A percentile compares a stretch with the other conserved stretches of the same genome.
phyloP scores from a whole-genome alignment of 345 rosid genomes.

The Salix koriyanagi region DNA sequence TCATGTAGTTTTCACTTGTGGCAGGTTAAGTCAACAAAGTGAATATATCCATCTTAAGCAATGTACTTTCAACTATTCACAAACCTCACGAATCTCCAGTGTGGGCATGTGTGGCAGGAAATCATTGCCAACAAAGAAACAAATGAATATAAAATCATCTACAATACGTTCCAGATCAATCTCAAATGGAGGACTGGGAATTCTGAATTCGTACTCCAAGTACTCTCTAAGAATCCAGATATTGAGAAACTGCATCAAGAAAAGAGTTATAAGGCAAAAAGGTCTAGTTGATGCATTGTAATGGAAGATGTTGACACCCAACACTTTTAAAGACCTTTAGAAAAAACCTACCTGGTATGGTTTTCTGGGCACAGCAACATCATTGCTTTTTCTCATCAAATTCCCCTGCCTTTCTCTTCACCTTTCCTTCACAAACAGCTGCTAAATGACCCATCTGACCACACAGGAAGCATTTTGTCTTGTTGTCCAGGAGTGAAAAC shows the following conservation, averaged over 20 bases:
- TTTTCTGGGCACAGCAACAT: slow-evolving; percentile 49
- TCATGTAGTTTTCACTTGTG: not conserved
- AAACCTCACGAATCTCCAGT: slow-evolving; percentile 93
- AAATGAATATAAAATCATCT: slow-evolving; percentile 94
- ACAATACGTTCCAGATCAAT: slow-evolving; percentile 65
- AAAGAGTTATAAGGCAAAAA: not conserved
- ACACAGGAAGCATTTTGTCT: slow-evolving; percentile 85
- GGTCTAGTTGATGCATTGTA: not conserved
- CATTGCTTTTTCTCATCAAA: slow-evolving; percentile 89
- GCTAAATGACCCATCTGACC: slow-evolving; percentile 96
- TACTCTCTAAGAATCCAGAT: slow-evolving; percentile 94
- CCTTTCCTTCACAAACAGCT: slow-evolving; percentile 81
- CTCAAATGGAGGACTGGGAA: slow-evolving; percentile 44
- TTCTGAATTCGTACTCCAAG: slow-evolving; percentile 73
- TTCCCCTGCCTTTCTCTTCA: slow-evolving; percentile 78
- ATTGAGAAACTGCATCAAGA: slow-evolving; percentile 66
- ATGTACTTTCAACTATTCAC: slow-evolving; percentile 12
- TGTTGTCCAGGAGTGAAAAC: slow-evolving; percentile 70
- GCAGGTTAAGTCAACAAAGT: not conserved
- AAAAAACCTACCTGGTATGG: slow-evolving; percentile 73
- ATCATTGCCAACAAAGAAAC: slow-evolving; percentile 98
- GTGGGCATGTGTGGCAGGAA: slow-evolving; percentile 99
- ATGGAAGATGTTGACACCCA: not conserved
- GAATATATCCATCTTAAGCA: not conserved
- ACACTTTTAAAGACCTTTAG: not conserved